phyloP scores from a whole-genome alignment of 768 basidiomycete species.

The Xerocomus brunneocitrinus region DNA sequence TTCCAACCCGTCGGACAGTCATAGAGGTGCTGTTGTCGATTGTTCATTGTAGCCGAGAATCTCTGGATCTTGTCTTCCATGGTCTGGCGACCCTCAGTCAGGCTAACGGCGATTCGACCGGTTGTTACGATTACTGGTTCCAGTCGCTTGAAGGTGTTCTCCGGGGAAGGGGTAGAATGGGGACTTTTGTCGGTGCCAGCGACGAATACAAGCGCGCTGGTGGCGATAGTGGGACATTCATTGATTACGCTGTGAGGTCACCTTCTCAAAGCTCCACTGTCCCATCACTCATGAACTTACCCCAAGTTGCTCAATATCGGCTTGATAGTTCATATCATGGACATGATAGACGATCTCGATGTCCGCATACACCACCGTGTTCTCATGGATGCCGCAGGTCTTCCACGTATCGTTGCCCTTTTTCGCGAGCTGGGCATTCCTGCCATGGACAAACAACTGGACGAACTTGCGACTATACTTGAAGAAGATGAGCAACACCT shows the following conservation, averaged over 20 bases:
- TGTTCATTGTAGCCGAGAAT: conserved; percentile 59
- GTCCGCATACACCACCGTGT: conserved; percentile 81
- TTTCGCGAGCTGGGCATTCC: conserved; percentile 63
- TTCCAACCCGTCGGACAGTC: conserved; percentile 72
- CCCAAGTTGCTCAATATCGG: conserved; percentile 51
- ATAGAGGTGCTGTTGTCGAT: conserved; percentile 77
- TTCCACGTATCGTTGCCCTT: conserved; percentile 66
- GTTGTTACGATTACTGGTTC: conserved; percentile 86
- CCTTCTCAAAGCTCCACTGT: background rate
- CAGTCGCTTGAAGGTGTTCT: conserved; percentile 71
- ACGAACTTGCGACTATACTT: conserved; percentile 52
- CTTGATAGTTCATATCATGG: conserved; percentile 66
- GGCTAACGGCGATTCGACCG: conserved; percentile 51
- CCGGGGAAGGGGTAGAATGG: conserved; percentile 88
- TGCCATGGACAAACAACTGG: conserved; percentile 62
- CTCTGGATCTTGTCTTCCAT: conserved; percentile 62
- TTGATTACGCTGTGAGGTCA: conserved; percentile 78
- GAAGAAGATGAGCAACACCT: conserved; percentile 74
- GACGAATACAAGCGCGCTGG: conserved; percentile 75
- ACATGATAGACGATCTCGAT: conserved; percentile 69
- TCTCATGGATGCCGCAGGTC: conserved; percentile 86
- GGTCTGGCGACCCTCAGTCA: conserved; percentile 73
- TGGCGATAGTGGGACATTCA: conserved; percentile 62
- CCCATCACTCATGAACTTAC: conserved; percentile 10
- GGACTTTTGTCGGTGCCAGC: conserved; percentile 91